A percentile compares a stretch with the other conserved stretches of the same genome.
Conservation (phyloP, 106 monocot genomes). For the Dioscorea zingiberensis region DNA sequence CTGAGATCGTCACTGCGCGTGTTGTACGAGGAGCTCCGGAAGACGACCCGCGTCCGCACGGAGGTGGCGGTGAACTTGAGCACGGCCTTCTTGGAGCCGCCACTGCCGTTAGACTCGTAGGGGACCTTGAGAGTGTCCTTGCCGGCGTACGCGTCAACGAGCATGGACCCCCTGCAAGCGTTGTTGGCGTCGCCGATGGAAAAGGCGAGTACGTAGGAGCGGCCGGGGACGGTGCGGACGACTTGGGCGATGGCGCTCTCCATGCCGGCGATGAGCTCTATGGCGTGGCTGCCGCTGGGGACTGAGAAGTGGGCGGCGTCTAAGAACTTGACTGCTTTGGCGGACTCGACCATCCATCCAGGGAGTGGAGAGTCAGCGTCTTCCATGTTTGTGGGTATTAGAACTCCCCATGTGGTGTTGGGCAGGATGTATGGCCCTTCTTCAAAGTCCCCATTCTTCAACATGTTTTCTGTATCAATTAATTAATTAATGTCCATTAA, state of each 20-base stretch:
- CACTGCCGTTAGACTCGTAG: neutral
- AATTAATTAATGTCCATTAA: too few relatives aligned
- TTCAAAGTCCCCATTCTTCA: constrained; percentile 14
- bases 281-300: neutral
- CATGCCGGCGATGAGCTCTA: constrained; percentile 6
- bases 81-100: constrained; percentile 5
- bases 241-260: constrained; percentile 4
- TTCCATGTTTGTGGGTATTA: constrained; percentile 8
- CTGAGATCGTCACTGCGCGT: constrained; percentile 4
- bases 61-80: neutral
- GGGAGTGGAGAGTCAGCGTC: neutral
- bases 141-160: constrained; percentile 3
- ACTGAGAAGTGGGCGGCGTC: constrained; percentile 10
- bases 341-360: neutral
- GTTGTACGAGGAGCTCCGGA: constrained; percentile 4
- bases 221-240: neutral
- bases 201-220: constrained; percentile 1
- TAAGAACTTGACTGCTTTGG: constrained; percentile 5
- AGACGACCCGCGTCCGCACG: neutral
- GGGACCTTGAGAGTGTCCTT: neutral
- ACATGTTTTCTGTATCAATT: constrained; percentile 4
- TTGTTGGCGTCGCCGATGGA: neutral
- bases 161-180: constrained; percentile 1
- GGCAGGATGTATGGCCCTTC: constrained; percentile 9
- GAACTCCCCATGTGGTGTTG: constrained; percentile 10